Evolutionary conservation across 2,329 filamentous ascomycete species (phyloP), one percentile per base, ranked within the genome.

Genomic region (Beauveria sp.): DNA sequence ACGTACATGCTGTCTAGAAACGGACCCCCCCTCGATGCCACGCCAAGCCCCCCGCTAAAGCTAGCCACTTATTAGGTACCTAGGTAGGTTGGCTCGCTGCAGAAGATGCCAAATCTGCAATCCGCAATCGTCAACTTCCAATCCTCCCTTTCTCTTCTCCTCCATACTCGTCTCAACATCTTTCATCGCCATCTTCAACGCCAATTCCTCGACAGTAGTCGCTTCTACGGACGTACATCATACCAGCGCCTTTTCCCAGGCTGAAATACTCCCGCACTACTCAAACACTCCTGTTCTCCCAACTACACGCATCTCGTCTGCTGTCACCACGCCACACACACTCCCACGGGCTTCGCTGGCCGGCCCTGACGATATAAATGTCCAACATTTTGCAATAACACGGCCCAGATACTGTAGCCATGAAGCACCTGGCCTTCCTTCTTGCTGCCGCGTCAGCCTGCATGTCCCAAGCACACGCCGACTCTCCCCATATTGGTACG

Each of bases 371-470:
- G 12, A 52, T 52, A n/a, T 28, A 40, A 28, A 43, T n/a, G 38
- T n/a, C 2, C 22, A 12, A 20, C 24, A 12, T 51, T 18, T 18
- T 20, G n/a, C 48, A 9, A 45, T 31, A 51, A 16, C 28, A 38
- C 49, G 14, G 51, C 51, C 31, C n/a, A 55, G 42, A 42, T 22
- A 43, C 50, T 16, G n/a, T n/a, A n/a, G 34, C 31, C 22, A 61
- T 61, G 59, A 61, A 43, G 51, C 51, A 55, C 31, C 50, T 50
- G 42, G 59, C 31, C 10, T 34, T 61, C 20, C 43, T 61, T 20
- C 51, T 61, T 22, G 43, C 59, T 22, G 51, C 59, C 22, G 43
- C 57, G 24, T 53, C 51, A 24, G 50, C 45, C 5, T 54, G 51
- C 45, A 10, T 61, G 22, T 49, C 59, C 24, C 50, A 31, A 28